Evolutionary conservation across 129 eudicot genomes (phyloP), one percentile per base, ranked within the genome.

Genomic region (Cynara cardunculus): DNA sequence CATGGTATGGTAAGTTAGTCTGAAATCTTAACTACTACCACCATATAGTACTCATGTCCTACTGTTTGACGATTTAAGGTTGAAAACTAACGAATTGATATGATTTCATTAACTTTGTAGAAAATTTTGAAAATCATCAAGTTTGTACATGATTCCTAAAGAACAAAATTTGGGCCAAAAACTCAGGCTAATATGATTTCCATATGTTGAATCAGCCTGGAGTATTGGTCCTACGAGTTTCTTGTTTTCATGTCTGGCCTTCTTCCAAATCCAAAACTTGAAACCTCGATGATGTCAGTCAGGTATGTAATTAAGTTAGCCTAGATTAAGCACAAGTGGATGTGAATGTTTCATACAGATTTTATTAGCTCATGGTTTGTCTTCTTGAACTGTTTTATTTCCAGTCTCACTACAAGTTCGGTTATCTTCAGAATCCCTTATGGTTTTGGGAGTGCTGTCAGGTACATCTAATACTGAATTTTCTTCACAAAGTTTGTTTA

Each of bases 361-460:
- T 66, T 67, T 67, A 25, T 2, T 39, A 39, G 13, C 10, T 39
- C n/a, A n/a, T n/a, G n/a, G n/a, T n/a, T n/a, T n/a, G n/a, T n/a
- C n/a, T n/a, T n/a, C n/a, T n/a, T n/a, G n/a, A n/a, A 39, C 18
- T 56, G 4, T 80, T 80, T 65, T n/a, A 12, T 32, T 27, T 32
- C 9, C 85, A 84, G 91, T 72, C 87, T 88, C 21, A 82, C 82
- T 46, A 85, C 91, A 44, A 77, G 80, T 79, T 77, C 86, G 12
- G 25, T 77, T 37, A 67, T 85, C 62, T 85, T 83, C 83, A 80
- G 88, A 80, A 88, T 88, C 25, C 87, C 91, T 41, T 78, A 75
- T 30, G 91, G 89, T 39, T 83, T 88, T 14, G 84, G 91, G n/a
- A 80, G 83, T 85, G 91, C 91, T 53, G 85, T 85, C 30, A 85